Evolutionary conservation across 352 stramenopile genomes (phyloP), one percentile per base, ranked within the genome.

Genomic region (Phytophthora macrochlamydospora): DNA sequence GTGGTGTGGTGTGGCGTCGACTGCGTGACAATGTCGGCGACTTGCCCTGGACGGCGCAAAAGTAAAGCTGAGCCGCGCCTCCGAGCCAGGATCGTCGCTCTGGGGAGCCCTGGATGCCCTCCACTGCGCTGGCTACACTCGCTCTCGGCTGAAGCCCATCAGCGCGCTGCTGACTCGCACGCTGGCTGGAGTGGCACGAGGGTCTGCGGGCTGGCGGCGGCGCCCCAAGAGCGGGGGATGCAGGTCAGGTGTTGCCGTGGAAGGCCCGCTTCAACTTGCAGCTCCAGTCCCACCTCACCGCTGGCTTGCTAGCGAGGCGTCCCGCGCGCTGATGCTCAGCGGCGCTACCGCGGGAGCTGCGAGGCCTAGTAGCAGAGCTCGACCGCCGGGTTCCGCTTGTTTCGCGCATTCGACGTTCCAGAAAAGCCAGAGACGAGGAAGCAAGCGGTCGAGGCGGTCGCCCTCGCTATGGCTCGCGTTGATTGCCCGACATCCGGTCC

Each of bases 31-130:
- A 51, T 66, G 60, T 24, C 29, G 46, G 50, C 14, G 38, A 54
- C 52, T 62, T 77, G 56, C 7, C 42, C 38, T 56, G 31, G 51
- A 50, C 50, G 51, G 50, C 37, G 69, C 69, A 62, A 71, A 77
- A 71, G 73, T 48, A 77, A 77, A 77, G 65, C 60, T 77, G 69
- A 74, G 57, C 49, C n/a, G n/a, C 45, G 48, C 46, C 46, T 24
- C 18, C 18, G 18, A 24, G 18, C 18, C 18, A 24, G 12, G 43
- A 62, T 59, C 44, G 62, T 64, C 55, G 59, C 43, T 45, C 64
- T 24, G 18, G 18, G 18, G 18, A 40, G 30, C 65, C 65, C 37
- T 38, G 28, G 38, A 12, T 24, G 31, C 35, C 28, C 56, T 44
- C 30, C 55, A 56, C 69, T 24, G 18, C 18, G 18, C 18, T 24